Evolutionary conservation across 371 early-diverging fungal genomes (phyloP).

Genomic region (Lichtheimia ramosa): DNA sequence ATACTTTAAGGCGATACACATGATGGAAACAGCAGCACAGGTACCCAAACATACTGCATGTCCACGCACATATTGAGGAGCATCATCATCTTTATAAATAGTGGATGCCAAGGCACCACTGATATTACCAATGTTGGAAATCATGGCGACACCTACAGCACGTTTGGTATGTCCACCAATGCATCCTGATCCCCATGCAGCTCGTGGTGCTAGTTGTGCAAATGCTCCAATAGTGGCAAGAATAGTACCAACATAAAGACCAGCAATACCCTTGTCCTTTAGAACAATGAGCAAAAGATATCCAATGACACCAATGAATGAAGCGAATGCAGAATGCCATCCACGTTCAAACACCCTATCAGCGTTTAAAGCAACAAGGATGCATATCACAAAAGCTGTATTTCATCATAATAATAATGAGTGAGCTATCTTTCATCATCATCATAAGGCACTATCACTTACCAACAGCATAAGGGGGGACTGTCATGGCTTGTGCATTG

Average conservation of each 20-base stretch:
- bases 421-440: too few species aligned
- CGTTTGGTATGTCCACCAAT: constrained; percentile 67
- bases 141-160: constrained; percentile 57
- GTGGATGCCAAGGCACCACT: constrained; percentile 61
- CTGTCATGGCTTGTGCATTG: constrained; percentile 45
- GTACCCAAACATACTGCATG: constrained; percentile 43
- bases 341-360: constrained; percentile 66
- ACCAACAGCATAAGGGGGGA: constrained; percentile 15
- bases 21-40: constrained; percentile 37
- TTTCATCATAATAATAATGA: neutral
- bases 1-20: constrained; percentile 45
- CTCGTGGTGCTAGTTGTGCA: constrained; percentile 53
- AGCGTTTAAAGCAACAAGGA: constrained; percentile 59
- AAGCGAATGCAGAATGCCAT: constrained; percentile 58
- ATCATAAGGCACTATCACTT: neutral
- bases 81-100: constrained; percentile 59
- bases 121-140: constrained; percentile 52
- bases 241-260: constrained; percentile 49
- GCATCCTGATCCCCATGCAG: constrained; percentile 63
- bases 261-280: constrained; percentile 6
- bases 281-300: constrained; percentile 59
- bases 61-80: constrained; percentile 51
- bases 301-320: constrained; percentile 60
- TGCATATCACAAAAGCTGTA: constrained; percentile 52
- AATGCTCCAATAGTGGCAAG: constrained; percentile 58